Evolutionary conservation across 2,329 filamentous ascomycete genomes (phyloP).

Genomic region (Neopestalotiopsis clavispora): DNA sequence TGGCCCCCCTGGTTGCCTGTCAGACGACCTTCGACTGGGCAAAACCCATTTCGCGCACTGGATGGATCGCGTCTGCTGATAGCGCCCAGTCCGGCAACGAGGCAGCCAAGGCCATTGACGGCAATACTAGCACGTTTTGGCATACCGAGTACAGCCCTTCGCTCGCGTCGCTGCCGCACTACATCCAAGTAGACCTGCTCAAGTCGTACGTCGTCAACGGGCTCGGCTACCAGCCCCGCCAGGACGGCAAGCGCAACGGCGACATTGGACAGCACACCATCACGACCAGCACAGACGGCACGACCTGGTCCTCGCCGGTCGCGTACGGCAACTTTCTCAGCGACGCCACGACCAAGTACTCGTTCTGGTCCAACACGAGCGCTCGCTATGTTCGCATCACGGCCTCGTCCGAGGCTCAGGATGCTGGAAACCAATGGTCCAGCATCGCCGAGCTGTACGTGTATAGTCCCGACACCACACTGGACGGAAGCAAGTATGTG

Average conservation of each 20-base stretch:
- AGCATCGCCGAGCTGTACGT: constrained; percentile 39
- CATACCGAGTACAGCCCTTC: constrained; percentile 30
- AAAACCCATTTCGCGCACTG: constrained; percentile 25
- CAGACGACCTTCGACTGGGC: constrained; percentile 26
- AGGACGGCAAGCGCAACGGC: constrained; percentile 31
- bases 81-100: constrained; percentile 32
- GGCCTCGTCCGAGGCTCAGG: constrained; percentile 34
- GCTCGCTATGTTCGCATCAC: constrained; percentile 36
- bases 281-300: constrained; percentile 33
- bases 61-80: constrained; percentile 36
- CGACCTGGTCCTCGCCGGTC: constrained; percentile 31
- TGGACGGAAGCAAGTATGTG: constrained; percentile 21
- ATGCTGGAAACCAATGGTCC: constrained; percentile 32
- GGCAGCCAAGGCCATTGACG: constrained; percentile 35
- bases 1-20: constrained; percentile 21
- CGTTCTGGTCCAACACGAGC: constrained; percentile 36
- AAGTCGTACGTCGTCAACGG: constrained; percentile 33
- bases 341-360: constrained; percentile 35
- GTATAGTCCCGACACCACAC: constrained; percentile 29
- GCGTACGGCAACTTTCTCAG: constrained; percentile 35
- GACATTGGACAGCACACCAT: constrained; percentile 36
- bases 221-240: constrained; percentile 35
- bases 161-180: constrained; percentile 30
- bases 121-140: constrained; percentile 34
- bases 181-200: constrained; percentile 37